Evolutionary conservation across 805 yeast genomes (phyloP), one percentile per base, ranked within the genome.

Genomic region (Lipomyces chichibuensis): DNA sequence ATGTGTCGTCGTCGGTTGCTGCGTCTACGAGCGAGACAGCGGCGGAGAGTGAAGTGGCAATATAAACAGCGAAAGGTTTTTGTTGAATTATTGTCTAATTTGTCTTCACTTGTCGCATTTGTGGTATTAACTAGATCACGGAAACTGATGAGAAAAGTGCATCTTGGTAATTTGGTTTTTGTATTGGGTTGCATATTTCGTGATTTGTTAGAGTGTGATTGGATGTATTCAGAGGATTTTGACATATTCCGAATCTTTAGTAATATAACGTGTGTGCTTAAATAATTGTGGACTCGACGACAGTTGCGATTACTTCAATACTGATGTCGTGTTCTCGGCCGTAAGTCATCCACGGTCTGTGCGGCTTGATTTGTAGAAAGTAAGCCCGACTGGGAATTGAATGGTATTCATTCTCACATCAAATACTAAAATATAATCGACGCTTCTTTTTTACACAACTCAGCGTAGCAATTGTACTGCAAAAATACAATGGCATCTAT

Each of bases 401-500:
- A n/a, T n/a, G n/a, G n/a, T n/a, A n/a, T 29, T 29, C 32, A 29
- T 29, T 29, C 5, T 29, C 32, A 29, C 32, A 37, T 17, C 17
- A 14, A 14, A 7, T 43, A 43, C 49, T 43, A n/a, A 0, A n/a
- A 0, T 43, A 43, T 17, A 17, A 6, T 2, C 49, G 49, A 43
- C 49, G 0, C 20, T 14, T 6, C 23, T 6, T 14, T 11, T 8
- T 6, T 14, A 43, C 49, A n/a, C 1, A 43, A 43, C 23, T 14
- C 14, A 37, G 23, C 6, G 20, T 17, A 43, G n/a, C 20, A n/a
- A n/a, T 43, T 43, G 49, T 17, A 17, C 20, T 43, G 7, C 8
- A n/a, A 57, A 57, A n/a, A 13, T 27, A 43, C 13, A 59, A 59
- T 59, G 62, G 62, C n/a, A 60, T 53, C 62, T 20, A 59, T 64